These are phyloP conservation scores for Solanum stenotomum DNA, from an alignment of 257 asterid species.

Conservation along the genomic window DNA sequence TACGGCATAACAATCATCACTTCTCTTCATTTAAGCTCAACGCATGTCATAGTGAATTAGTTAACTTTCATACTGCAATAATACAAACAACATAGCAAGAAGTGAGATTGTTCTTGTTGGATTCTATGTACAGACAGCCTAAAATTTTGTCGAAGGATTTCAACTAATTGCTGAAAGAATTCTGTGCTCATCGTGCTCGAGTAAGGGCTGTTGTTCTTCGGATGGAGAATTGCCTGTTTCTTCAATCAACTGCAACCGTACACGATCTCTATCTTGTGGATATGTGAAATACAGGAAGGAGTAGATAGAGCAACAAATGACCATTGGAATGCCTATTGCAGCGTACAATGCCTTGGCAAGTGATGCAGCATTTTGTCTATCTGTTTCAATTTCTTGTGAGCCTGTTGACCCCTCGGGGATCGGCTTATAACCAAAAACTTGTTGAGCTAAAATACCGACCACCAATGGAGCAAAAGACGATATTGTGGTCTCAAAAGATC, in stretches of 20 bases:
- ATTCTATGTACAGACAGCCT: not conserved
- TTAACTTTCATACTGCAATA: not conserved
- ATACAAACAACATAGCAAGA: not conserved
- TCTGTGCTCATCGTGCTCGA: not conserved
- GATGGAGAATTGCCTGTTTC: not conserved
- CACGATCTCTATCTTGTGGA: slow-evolving; percentile 31
- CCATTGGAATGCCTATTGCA: slow-evolving; percentile 68
- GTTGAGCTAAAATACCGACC: slow-evolving; percentile 50
- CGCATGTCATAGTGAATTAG: too few species aligned
- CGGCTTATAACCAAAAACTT: slow-evolving; percentile 64
- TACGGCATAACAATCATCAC: too few species aligned
- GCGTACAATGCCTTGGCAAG: slow-evolving; percentile 87
- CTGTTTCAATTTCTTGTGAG: not conserved
- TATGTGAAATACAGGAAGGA: slow-evolving; percentile 7
- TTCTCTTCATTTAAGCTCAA: too few species aligned
- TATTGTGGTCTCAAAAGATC: slow-evolving; percentile 44
- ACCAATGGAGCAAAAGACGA: slow-evolving; percentile 83
- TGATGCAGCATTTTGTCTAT: slow-evolving; percentile 69
- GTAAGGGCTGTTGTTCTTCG: not conserved
- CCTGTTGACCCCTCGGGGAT: slow-evolving; percentile 9
- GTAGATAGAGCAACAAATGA: slow-evolving; percentile 51
- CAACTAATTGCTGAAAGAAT: slow-evolving; percentile 20
- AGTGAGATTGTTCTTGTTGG: not conserved
- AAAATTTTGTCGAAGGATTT: too few species aligned
- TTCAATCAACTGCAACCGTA: slow-evolving; percentile 36